Conservation (phyloP, 306 rosid genomes). For the Mimosa bimucronata region DNA sequence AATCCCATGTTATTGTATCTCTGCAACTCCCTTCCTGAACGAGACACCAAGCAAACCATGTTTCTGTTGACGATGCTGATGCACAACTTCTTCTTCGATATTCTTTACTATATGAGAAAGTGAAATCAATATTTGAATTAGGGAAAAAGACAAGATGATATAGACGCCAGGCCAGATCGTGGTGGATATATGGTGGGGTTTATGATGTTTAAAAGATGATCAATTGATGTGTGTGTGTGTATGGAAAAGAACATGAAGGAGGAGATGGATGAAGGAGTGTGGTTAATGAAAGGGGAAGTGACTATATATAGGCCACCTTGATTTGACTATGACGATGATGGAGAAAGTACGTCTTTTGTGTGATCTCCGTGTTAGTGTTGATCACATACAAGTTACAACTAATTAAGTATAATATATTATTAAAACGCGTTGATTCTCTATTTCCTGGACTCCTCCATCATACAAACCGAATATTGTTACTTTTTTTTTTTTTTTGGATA, state of each 20-base stretch:
- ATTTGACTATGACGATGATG: neutral
- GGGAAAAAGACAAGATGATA: no score
- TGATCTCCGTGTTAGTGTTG: neutral
- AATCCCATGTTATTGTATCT: constrained; percentile 82
- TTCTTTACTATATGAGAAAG: no score
- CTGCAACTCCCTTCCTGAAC: constrained; percentile 88
- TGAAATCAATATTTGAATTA: no score
- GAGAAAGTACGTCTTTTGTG: no score
- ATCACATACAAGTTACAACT: neutral
- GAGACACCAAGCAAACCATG: constrained; percentile 83
- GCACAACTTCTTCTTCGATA: no score
- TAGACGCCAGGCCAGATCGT: no score
- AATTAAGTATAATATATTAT: neutral
- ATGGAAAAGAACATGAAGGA: neutral
- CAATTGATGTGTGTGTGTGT: no score
- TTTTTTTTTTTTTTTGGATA: no score
- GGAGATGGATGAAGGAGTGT: constrained; percentile 29
- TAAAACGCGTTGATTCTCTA: constrained; percentile 41
- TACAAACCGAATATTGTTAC: neutral
- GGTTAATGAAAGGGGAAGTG: neutral
- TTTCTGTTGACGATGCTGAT: neutral
- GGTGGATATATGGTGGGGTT: no score
- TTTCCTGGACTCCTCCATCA: constrained; percentile 28
- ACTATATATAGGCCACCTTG: constrained; percentile 16
- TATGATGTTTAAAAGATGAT: neutral